A percentile compares a stretch with the other conserved stretches of the same genome.
Evolutionary conservation across 371 early-diverging fungal species (phyloP).

Genomic region (Mortierella sp.): DNA sequence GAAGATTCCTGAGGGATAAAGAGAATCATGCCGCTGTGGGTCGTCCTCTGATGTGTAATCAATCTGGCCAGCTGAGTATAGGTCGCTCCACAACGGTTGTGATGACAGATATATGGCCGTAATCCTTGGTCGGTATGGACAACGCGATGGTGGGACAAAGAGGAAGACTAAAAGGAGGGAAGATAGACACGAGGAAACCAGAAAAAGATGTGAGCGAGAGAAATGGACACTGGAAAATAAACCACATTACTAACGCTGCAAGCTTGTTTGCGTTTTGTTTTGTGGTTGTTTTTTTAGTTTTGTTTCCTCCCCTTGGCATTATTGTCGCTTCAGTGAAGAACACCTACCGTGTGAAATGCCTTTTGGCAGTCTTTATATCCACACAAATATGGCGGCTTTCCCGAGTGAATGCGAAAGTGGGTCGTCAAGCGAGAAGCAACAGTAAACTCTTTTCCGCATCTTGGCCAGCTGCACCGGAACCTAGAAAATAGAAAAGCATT

Average conservation of each 20-base stretch:
- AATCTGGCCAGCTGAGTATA: constrained; percentile 57
- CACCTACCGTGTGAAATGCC: constrained; percentile 53
- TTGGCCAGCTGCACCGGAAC: constrained; percentile 57
- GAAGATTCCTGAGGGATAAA: constrained; percentile 55
- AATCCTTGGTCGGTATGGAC: constrained; percentile 56
- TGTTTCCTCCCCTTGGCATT: not conserved
- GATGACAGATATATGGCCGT: constrained; percentile 55
- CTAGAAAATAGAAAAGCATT: constrained; percentile 3
- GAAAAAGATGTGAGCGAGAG: not conserved
- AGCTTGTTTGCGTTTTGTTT: not conserved
- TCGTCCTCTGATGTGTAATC: constrained; percentile 56
- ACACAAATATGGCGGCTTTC: constrained; percentile 56
- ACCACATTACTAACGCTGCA: not conserved
- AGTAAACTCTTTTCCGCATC: constrained; percentile 56
- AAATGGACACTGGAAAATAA: not conserved
- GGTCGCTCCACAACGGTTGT: constrained; percentile 59
- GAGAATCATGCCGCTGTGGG: constrained; percentile 57
- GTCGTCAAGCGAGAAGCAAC: constrained; percentile 56
- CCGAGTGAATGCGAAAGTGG: constrained; percentile 52
- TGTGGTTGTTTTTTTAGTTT: not conserved
- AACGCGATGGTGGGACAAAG: constrained; percentile 57
- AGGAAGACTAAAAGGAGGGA: constrained; percentile 40
- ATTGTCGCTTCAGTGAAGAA: not conserved
- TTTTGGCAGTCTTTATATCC: constrained; percentile 59
- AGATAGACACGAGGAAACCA: not conserved